Evolutionary conservation across 768 basidiomycete species (phyloP), one percentile per base, ranked within the genome.

Genomic region (Rhodocollybia butyracea): DNA sequence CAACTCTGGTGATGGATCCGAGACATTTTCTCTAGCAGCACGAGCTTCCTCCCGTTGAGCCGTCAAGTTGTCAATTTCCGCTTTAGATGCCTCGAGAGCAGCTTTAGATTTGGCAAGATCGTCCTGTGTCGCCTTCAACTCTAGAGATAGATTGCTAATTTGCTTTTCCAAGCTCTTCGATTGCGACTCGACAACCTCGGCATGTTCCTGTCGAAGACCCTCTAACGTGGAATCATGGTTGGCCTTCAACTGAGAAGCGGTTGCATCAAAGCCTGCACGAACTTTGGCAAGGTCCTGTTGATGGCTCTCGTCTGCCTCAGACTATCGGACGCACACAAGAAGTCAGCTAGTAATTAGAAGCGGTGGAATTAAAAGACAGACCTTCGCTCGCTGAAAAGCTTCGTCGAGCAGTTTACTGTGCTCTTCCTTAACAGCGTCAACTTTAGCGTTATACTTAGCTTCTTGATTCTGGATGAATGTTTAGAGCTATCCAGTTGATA

Each of bases 51-150:
- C 87, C 19, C 88, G 77, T 64, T 92, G 88, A 19, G 76, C 68
- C 45, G 77, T 82, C 36, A 91, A 69, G 17, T 59, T 73, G 55
- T 82, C 81, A 5, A 83, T 68, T 60, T 91, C 88, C 3, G 73
- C 64, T 27, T 76, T 76, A 29, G 81, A 72, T 5, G 78, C 57
- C 19, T 84, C 78, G 7, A 85, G 63, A 24, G 80, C 70, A 1
- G 79, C 65, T 67, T 94, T 93, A 5, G 88, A 78, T 73, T 91
- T 93, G 2, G 76, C 64, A 32, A 94, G 83, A 66, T 93, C 91
- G 58, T 94, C 91, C 63, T 86, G 83, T 0, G 92, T 91, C 13
- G 91, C 92, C 63, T 87, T 91, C 40, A 94, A 79, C 60, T 93
- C 89, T 29, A 92, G 72, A 54, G 73, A 81, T 58, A 86, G 74